Conservation (phyloP, 345 rosid genomes). For the Diplotaxis tenuifolia region DNA sequence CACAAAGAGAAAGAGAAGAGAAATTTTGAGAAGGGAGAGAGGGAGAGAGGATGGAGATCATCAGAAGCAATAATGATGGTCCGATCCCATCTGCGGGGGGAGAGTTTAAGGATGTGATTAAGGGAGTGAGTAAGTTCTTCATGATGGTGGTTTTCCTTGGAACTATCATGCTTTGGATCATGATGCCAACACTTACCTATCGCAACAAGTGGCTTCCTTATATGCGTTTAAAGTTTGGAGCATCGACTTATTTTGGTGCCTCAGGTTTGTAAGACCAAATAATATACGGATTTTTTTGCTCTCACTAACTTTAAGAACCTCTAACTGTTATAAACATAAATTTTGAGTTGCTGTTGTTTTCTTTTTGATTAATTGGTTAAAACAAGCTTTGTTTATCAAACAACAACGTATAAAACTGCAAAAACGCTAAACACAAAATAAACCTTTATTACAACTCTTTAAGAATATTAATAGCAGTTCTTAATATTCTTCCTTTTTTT, state of each 20-base stretch:
- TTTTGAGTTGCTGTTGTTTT: background rate
- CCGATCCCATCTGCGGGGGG: constrained; percentile 20
- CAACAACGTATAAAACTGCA: background rate
- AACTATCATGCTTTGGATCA: constrained; percentile 58
- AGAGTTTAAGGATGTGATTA: constrained; percentile 23
- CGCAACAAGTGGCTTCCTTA: constrained; percentile 40
- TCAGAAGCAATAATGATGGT: constrained; percentile 2
- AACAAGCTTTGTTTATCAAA: background rate
- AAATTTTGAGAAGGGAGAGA: background rate
- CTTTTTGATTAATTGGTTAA: background rate
- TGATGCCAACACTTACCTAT: constrained; percentile 63
- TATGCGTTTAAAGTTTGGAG: constrained; percentile 37
- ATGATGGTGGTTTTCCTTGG: constrained; percentile 44
- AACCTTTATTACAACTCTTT: no score
- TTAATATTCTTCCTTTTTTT: background rate
- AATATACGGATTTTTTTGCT: background rate
- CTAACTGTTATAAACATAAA: background rate
- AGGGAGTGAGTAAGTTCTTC: constrained; percentile 44
- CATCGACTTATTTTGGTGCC: constrained; percentile 53
- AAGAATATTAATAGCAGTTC: background rate
- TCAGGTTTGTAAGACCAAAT: constrained; percentile 45
- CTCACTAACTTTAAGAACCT: background rate
- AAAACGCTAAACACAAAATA: no score
- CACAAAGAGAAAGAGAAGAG: background rate
- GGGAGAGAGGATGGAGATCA: constrained; percentile 24